phyloP scores from a whole-genome alignment of 768 basidiomycete species.

The Agrocybe pediades region DNA sequence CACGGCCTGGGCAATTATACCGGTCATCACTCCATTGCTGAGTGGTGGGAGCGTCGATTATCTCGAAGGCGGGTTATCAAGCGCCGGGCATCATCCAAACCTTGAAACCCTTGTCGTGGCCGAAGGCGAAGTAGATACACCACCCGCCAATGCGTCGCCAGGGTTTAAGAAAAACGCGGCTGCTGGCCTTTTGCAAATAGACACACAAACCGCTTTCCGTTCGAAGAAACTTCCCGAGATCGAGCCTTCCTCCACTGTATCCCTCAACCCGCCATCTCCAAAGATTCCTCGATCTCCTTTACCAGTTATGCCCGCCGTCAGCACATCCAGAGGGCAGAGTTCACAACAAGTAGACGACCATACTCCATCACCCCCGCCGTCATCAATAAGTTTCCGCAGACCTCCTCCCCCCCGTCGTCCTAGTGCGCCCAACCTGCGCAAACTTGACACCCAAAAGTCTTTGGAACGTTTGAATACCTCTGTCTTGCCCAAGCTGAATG shows the following conservation, averaged over 20 bases:
- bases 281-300: slow-evolving; percentile 48
- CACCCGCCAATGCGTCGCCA: slow-evolving; percentile 5
- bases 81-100: slow-evolving; percentile 58
- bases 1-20: slow-evolving; percentile 73
- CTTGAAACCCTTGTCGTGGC: slow-evolving; percentile 54
- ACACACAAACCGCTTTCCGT: slow-evolving; percentile 56
- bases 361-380: slow-evolving; percentile 69
- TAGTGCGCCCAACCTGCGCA: slow-evolving; percentile 62
- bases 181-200: slow-evolving; percentile 68
- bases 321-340: slow-evolving; percentile 27
- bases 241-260: slow-evolving; percentile 45
- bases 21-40: slow-evolving; percentile 62
- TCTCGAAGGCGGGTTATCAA: slow-evolving; percentile 70
- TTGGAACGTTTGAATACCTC: slow-evolving; percentile 47
- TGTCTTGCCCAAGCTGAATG: slow-evolving; percentile 57
- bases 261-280: slow-evolving; percentile 35
- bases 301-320: slow-evolving; percentile 56
- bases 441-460: slow-evolving; percentile 57
- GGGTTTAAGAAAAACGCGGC: slow-evolving; percentile 21
- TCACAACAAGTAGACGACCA: slow-evolving; percentile 34
- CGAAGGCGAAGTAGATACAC: slow-evolving; percentile 33
- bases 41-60: slow-evolving; percentile 60
- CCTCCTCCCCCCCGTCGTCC: slow-evolving; percentile 59
- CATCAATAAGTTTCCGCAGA: slow-evolving; percentile 54
- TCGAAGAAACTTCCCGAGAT: slow-evolving; percentile 58